Percentiles rank a stretch among this genome's conserved stretches.
phyloP scores from a whole-genome alignment of 306 rosid species.

The Trifolium repens region DNA sequence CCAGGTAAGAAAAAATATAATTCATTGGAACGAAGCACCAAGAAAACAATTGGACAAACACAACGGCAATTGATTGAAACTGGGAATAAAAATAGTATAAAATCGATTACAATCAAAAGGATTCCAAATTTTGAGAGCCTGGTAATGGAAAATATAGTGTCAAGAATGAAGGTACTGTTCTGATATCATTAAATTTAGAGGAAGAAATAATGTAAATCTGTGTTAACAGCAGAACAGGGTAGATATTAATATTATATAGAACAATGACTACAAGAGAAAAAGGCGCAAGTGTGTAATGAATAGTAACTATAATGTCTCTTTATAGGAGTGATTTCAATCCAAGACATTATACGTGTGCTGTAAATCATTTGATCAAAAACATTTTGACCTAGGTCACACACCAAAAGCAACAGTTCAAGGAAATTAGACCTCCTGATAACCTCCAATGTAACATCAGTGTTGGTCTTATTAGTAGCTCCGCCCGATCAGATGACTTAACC shows the following conservation, averaged over 20 bases:
- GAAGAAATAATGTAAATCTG: neutral
- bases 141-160: neutral
- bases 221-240: neutral
- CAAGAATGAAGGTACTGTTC: neutral
- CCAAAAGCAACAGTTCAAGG: neutral
- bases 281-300: conserved; percentile 1
- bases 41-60: neutral
- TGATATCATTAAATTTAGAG: neutral
- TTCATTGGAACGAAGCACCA: neutral
- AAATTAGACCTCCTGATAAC: neutral
- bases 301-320: neutral
- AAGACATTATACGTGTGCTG: neutral
- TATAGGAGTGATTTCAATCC: neutral
- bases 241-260: neutral
- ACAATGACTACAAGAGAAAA: neutral
- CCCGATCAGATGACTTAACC: neutral
- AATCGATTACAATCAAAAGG: neutral
- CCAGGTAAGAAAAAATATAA: neutral
- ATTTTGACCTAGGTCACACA: neutral
- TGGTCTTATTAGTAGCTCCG: neutral
- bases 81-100: too few species aligned
- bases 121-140: neutral
- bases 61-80: too few species aligned
- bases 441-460: conserved; percentile 4
- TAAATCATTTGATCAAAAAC: conserved; percentile 2